Evolutionary conservation across 129 eudicot genomes (phyloP), one percentile per base, ranked within the genome.

Genomic region (Saposhnikovia divaricata): DNA sequence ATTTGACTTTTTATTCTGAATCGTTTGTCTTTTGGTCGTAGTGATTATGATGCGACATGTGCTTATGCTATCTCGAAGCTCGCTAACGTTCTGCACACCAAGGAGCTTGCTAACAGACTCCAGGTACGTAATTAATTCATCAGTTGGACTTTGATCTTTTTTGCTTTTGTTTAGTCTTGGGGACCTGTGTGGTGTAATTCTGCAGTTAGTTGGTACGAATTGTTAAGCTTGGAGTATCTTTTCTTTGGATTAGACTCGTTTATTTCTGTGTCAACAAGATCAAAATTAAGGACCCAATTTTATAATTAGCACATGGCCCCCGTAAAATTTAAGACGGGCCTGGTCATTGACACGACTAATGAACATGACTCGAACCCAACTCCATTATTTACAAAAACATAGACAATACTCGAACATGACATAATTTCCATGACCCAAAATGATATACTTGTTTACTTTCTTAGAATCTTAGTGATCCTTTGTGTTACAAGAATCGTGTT

Each of bases 1-100:
- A 2, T 71, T 71, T 71, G 75, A 71, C 75, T 71, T 71, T 59
- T 69, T 86, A 48, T 57, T 44, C 77, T 69, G 82, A 61, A 69
- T 59, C 59, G 50, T 65, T 75, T 50, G 55, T 71, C 75, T 80
- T 55, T 72, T 31, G 77, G 46, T 31, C 46, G 15, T 80, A 90
- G 95, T 80, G 66, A 84, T 77, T 92, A 90, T 87, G 96, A 93
- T 82, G 96, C 94, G 75, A 95, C 97, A 89, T 97, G 99, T 90
- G 99, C 99, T 39, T 95, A 95, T 83, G 91, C 99, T 38, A 86
- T 92, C 83, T 95, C 99, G 82, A 95, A 95, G 90, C 94, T 95
- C 44, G 98, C 99, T 57, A 95, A 92, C 91, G 93, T 95, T 84
- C 87, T 95, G 87, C 97, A 92, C 82, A 90, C 99, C 89, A 90